Evolutionary conservation across 2,329 filamentous ascomycete genomes (phyloP).

Genomic region (Phyllosticta citribraziliensis): DNA sequence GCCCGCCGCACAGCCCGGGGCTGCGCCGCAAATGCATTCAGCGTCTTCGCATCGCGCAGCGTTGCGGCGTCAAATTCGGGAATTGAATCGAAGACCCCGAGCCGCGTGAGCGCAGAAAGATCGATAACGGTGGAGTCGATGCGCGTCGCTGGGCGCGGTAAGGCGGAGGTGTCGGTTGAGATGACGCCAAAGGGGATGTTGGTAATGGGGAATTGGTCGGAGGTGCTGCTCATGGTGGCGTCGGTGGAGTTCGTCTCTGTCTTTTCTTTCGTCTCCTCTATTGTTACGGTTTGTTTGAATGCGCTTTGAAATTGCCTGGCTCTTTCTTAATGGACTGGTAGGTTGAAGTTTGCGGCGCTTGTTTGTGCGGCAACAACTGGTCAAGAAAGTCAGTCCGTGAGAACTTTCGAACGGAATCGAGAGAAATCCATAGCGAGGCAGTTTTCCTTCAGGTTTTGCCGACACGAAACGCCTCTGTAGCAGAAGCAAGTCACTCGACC

Average conservation of each 20-base stretch:
- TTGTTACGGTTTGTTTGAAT: no score
- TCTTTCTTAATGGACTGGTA: background rate
- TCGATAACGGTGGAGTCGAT: background rate
- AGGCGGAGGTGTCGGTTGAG: background rate
- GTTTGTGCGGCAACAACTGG: no score
- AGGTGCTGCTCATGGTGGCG: background rate
- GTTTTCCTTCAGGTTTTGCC: no score
- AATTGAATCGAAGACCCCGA: background rate
- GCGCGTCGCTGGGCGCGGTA: background rate
- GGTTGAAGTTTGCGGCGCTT: no score
- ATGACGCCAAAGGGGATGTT: constrained; percentile 5
- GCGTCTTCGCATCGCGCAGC: constrained; percentile 4
- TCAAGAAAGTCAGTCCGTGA: no score
- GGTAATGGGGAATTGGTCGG: background rate
- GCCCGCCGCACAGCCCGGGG: constrained; percentile 28
- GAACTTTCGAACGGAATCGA: no score
- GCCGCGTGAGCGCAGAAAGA: background rate
- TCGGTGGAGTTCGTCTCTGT: background rate
- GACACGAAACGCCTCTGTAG: no score
- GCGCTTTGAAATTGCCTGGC: background rate
- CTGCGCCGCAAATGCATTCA: constrained; percentile 44
- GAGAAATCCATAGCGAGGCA: no score
- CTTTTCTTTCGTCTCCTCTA: no score
- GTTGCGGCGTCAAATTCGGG: background rate
- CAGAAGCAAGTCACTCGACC: no score